Conservation (phyloP, 2,329 filamentous ascomycete genomes). For the Bisporella sp. region DNA sequence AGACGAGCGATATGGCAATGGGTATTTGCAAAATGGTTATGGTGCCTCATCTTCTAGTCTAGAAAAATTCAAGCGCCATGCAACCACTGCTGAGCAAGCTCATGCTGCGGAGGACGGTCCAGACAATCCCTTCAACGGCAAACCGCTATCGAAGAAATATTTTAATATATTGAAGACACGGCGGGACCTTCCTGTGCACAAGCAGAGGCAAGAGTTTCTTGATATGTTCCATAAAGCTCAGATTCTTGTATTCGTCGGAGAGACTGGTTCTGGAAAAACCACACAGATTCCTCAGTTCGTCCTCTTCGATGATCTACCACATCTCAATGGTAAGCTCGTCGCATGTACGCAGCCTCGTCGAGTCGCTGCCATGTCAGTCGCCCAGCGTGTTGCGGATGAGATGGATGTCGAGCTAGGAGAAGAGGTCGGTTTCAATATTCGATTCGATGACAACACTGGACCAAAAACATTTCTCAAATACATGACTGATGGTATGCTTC, state of each 20-base stretch:
- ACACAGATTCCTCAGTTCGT: slow-evolving; percentile 99
- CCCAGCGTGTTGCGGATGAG: slow-evolving; percentile 94
- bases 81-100: slow-evolving; percentile 73
- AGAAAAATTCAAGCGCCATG: slow-evolving; percentile 64
- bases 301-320: slow-evolving; percentile 90
- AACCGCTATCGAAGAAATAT: slow-evolving; percentile 73
- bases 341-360: slow-evolving; percentile 96
- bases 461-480: slow-evolving; percentile 93
- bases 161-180: slow-evolving; percentile 81
- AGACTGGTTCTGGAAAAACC: slow-evolving; percentile 98
- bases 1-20: slow-evolving; percentile 31
- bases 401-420: slow-evolving; percentile 90
- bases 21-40: slow-evolving; percentile 31
- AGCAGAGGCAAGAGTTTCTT: slow-evolving; percentile 91
- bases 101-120: slow-evolving; percentile 70
- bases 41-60: slow-evolving; percentile 39
- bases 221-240: slow-evolving; percentile 88
- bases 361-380: slow-evolving; percentile 97
- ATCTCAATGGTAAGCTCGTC: slow-evolving; percentile 79
- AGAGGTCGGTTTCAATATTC: slow-evolving; percentile 97
- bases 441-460: slow-evolving; percentile 92
- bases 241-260: slow-evolving; percentile 96
- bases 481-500: slow-evolving; percentile 99
- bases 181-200: slow-evolving; percentile 82
- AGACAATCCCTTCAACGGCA: slow-evolving; percentile 77